phyloP scores from a whole-genome alignment of 106 monocot species.

The Dendrobium catenatum region DNA sequence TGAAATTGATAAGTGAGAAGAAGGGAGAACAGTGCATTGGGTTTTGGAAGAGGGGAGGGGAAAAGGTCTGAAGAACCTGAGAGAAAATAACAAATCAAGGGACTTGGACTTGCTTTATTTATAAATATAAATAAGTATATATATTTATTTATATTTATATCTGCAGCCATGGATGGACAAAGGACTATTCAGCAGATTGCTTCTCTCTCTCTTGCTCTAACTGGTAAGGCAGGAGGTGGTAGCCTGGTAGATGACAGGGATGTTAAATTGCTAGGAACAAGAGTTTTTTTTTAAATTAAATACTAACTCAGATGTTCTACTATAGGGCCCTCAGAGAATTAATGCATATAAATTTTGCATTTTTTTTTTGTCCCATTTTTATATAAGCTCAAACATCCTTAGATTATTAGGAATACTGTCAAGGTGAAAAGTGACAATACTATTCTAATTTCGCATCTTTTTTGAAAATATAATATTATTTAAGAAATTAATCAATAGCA shows the following conservation, averaged over 20 bases:
- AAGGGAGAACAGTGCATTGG: slow-evolving; percentile 12
- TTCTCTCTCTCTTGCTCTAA: slow-evolving; percentile 11
- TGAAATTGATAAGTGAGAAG: not conserved
- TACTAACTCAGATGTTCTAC: no score
- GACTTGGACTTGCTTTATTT: no score
- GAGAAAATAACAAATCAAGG: slow-evolving; percentile 21
- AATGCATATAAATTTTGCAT: no score
- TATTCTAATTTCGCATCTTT: no score
- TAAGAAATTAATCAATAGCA: no score
- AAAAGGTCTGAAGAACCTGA: slow-evolving; percentile 20
- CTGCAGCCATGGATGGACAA: not conserved
- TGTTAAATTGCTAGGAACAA: not conserved
- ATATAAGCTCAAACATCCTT: no score
- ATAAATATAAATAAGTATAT: slow-evolving; percentile 3
- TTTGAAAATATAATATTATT: no score
- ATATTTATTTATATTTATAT: slow-evolving; percentile 15
- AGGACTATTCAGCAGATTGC: not conserved
- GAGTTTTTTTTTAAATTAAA: no score
- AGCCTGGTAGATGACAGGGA: slow-evolving; percentile 10
- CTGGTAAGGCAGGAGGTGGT: not conserved
- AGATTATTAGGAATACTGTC: no score
- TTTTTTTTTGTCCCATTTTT: no score
- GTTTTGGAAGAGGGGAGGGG: slow-evolving; percentile 11
- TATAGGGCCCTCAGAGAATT: no score
- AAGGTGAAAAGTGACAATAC: no score